Evolutionary conservation across 2,329 filamentous ascomycete genomes (phyloP).

Genomic region (Neoscytalidium dimidiatum): DNA sequence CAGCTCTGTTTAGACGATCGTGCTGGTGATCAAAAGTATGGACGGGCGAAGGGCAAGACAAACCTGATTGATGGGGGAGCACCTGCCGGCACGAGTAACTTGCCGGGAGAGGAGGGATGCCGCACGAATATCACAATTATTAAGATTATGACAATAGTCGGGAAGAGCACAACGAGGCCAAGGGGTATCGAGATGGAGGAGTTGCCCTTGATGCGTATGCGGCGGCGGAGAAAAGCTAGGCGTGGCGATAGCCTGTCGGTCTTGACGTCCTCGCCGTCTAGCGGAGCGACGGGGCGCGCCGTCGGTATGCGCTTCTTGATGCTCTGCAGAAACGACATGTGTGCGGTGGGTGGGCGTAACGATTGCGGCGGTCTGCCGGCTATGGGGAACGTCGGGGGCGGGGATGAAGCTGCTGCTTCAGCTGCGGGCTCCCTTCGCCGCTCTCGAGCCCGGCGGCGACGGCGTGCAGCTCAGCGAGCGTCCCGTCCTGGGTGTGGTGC

Average conservation of each 20-base stretch:
- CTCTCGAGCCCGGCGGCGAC: slow-evolving; percentile 21
- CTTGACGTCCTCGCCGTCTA: slow-evolving; percentile 46
- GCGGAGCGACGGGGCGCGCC: slow-evolving; percentile 41
- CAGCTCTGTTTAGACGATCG: not conserved
- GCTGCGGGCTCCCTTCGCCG: slow-evolving; percentile 21
- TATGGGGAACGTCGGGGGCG: not conserved
- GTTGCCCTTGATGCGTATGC: slow-evolving; percentile 86
- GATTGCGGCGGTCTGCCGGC: slow-evolving; percentile 18
- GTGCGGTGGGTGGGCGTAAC: slow-evolving; percentile 18
- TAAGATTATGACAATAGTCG: slow-evolving; percentile 84
- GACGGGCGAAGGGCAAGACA: slow-evolving; percentile 30
- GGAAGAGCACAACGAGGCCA: slow-evolving; percentile 89
- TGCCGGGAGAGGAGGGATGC: slow-evolving; percentile 79
- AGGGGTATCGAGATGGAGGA: slow-evolving; percentile 90
- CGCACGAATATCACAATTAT: slow-evolving; percentile 87
- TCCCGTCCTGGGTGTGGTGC: not conserved
- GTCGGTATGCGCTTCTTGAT: slow-evolving; percentile 49
- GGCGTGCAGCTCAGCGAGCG: not conserved
- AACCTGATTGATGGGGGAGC: slow-evolving; percentile 89
- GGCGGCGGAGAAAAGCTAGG: slow-evolving; percentile 80
- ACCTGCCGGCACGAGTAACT: slow-evolving; percentile 84
- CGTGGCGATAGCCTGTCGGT: slow-evolving; percentile 49
- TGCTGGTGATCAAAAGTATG: not conserved
- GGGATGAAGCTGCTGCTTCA: slow-evolving; percentile 2
- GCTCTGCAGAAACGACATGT: slow-evolving; percentile 47